phyloP scores from a whole-genome alignment of 2,329 filamentous ascomycete species.

The Colletotrichum plurivorum region DNA sequence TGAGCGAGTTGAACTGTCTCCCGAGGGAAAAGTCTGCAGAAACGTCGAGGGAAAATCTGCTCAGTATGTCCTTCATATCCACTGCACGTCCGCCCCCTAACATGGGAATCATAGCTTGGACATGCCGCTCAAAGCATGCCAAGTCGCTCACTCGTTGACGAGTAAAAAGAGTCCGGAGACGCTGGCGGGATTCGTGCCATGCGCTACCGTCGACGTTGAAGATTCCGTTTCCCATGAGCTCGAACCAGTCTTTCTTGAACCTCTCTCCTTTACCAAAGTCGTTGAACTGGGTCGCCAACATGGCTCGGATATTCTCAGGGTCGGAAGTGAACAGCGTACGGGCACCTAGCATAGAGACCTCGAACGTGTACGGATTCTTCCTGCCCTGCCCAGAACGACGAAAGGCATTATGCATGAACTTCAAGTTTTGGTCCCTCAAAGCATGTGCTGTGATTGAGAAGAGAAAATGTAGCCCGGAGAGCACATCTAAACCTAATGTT shows the following conservation, averaged over 20 bases:
- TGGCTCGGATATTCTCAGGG: constrained; percentile 60
- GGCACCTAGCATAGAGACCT: not conserved
- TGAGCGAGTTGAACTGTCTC: constrained; percentile 58
- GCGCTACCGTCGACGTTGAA: constrained; percentile 65
- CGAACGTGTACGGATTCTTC: constrained; percentile 16
- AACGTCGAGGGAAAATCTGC: constrained; percentile 73
- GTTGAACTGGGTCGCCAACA: constrained; percentile 67
- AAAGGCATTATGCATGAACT: constrained; percentile 14
- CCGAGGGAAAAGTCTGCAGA: constrained; percentile 78
- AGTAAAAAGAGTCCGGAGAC: constrained; percentile 68
- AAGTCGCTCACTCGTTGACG: constrained; percentile 63
- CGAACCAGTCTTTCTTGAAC: constrained; percentile 58
- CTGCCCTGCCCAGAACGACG: not conserved
- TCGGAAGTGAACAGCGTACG: constrained; percentile 61
- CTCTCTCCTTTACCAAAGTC: constrained; percentile 63
- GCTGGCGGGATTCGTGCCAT: constrained; percentile 66
- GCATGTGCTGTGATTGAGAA: constrained; percentile 3
- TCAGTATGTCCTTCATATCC: constrained; percentile 62
- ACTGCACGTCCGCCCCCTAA: constrained; percentile 66
- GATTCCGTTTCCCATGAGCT: constrained; percentile 61
- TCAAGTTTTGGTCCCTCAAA: constrained; percentile 13
- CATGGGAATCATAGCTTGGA: constrained; percentile 69
- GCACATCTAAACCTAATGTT: too few relatives aligned
- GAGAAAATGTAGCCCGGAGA: not conserved
- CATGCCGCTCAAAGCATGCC: constrained; percentile 71